A percentile compares a stretch with the other conserved stretches of the same genome.
phyloP scores from a whole-genome alignment of 2,329 filamentous ascomycete species.

The Botrytis paeoniae region DNA sequence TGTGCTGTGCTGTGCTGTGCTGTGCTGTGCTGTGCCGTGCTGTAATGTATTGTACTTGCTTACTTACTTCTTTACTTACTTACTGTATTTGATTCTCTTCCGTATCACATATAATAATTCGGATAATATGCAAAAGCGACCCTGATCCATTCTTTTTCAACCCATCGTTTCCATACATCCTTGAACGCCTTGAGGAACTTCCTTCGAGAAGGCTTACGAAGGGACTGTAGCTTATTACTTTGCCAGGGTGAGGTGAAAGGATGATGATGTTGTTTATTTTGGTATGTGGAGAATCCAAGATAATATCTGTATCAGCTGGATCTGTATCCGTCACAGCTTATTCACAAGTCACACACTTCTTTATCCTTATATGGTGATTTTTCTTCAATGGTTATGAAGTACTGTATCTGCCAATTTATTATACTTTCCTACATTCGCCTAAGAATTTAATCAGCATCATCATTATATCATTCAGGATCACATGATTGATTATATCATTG shows the following conservation, averaged over 20 bases:
- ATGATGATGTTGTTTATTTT: neutral
- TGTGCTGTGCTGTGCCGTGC: neutral
- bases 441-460: neutral
- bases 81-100: neutral
- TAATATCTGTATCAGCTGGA: neutral
- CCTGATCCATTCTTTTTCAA: slow-evolving; percentile 9
- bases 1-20: neutral
- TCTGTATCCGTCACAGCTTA: neutral
- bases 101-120: neutral
- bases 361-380: neutral
- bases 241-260: neutral
- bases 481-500: neutral
- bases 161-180: neutral
- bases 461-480: neutral
- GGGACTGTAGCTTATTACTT: neutral
- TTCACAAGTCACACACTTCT: neutral
- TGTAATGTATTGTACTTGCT: no score
- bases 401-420: neutral
- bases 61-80: neutral
- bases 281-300: neutral
- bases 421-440: slow-evolving; percentile 16
- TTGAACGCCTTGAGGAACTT: neutral
- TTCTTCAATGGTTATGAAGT: neutral
- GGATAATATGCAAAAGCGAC: neutral
- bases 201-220: slow-evolving; percentile 1